Conservation (phyloP, 1,284 basidiomycete genomes). For the Phylloboletellus chloephorus region DNA sequence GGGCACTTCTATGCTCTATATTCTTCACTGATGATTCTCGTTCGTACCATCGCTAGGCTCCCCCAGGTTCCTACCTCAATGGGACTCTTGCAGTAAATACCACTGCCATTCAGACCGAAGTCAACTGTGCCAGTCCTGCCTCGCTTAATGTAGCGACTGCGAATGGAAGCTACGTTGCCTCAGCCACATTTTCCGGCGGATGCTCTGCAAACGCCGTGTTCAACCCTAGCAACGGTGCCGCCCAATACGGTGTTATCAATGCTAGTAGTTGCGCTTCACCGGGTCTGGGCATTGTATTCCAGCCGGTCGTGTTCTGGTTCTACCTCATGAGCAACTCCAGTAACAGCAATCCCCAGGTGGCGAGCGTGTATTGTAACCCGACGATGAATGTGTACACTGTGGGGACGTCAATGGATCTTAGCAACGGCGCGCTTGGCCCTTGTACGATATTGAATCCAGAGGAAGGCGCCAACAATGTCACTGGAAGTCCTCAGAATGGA, state of each 20-base stretch:
- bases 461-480: slow-evolving; percentile 45
- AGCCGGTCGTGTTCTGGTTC: slow-evolving; percentile 63
- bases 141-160: slow-evolving; percentile 25
- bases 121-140: slow-evolving; percentile 43
- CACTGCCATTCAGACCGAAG: slow-evolving; percentile 44
- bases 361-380: slow-evolving; percentile 53
- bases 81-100: slow-evolving; percentile 50
- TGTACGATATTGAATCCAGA: slow-evolving; percentile 32
- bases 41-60: slow-evolving; percentile 28
- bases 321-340: slow-evolving; percentile 32
- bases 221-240: slow-evolving; percentile 33
- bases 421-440: slow-evolving; percentile 36
- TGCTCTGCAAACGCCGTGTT: slow-evolving; percentile 40
- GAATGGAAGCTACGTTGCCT: slow-evolving; percentile 32
- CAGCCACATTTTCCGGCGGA: slow-evolving; percentile 39
- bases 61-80: slow-evolving; percentile 39
- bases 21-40: not conserved
- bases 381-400: slow-evolving; percentile 42
- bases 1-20: slow-evolving; percentile 6
- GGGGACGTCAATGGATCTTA: slow-evolving; percentile 40
- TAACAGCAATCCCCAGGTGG: slow-evolving; percentile 34
- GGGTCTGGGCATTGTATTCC: slow-evolving; percentile 35
- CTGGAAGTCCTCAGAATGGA: slow-evolving; percentile 39
- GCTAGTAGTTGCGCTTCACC: slow-evolving; percentile 36
- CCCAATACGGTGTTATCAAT: slow-evolving; percentile 45